Evolutionary conservation across 2,329 filamentous ascomycete genomes (phyloP), one percentile per base, ranked within the genome.

Genomic region (Xylaria sp.): DNA sequence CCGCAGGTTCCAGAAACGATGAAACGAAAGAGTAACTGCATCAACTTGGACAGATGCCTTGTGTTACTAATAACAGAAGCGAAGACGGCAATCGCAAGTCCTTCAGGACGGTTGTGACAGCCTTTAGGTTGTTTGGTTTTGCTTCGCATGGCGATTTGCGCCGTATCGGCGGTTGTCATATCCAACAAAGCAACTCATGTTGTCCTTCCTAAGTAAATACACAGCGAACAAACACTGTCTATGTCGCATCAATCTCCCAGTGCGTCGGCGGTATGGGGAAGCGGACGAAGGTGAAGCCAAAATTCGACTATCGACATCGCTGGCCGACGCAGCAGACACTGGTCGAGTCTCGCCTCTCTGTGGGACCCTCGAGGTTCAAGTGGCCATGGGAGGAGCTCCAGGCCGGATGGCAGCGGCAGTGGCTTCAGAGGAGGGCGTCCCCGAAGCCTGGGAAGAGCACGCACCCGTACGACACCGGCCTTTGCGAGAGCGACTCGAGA

Each of bases 321-420:
- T 78, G 76, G 77, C 77, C 77, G 18, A 78, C 77, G 3, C 71
- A 75, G 34, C 73, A 76, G 56, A 78, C 76, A 4, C 63, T 78
- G 23, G 66, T 74, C 50, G 76, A 77, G 51, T 69, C 73, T 18
- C 66, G 56, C 8, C 46, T 13, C 15, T 70, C 37, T n/a, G 25
- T 56, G 8, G 13, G 56, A 23, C 20, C 57, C 28, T 25, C 25
- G 4, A 31, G 73, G 66, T 76, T 9, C 72, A 73, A 39, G 56
- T 67, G 65, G 73, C 73, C 61, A 69, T 77, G 37, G 73, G 74
- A 39, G 70, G 74, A 39, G 71, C 28, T 61, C n/a, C 23, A 41
- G 9, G 20, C 7, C 8, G 9, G 13, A 23, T 61, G 56, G 48
- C 54, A 41, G 34, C 50, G 20, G 23, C 50, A 18, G 23, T 46